Evolutionary conservation across 2,329 filamentous ascomycete species (phyloP).

Genomic region (Sclerotiophoma versabilis): DNA sequence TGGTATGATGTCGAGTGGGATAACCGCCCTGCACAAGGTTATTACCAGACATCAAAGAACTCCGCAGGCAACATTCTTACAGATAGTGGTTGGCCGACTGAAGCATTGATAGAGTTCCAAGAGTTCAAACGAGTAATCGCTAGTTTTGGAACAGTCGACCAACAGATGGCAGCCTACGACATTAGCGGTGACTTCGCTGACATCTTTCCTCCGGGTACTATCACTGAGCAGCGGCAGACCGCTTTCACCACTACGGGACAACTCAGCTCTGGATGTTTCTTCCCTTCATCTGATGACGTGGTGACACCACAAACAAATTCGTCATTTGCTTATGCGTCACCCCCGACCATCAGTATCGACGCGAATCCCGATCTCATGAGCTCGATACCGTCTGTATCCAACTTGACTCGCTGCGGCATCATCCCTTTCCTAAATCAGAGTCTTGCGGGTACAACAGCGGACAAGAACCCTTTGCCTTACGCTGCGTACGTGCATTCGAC

Average conservation of each 20-base stretch:
- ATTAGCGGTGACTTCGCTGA: constrained; percentile 57
- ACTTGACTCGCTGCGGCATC: constrained; percentile 65
- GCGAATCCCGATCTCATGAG: constrained; percentile 32
- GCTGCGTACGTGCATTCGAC: constrained; percentile 58
- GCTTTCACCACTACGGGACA: constrained; percentile 49
- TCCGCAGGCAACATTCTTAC: constrained; percentile 54
- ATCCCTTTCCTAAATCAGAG: constrained; percentile 66
- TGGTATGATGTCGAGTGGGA: constrained; percentile 59
- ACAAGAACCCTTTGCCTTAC: constrained; percentile 57
- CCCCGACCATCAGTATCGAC: constrained; percentile 25
- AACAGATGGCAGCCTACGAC: constrained; percentile 65
- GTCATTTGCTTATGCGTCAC: constrained; percentile 43
- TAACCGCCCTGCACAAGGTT: constrained; percentile 59
- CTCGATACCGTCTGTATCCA: constrained; percentile 41
- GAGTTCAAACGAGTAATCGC: constrained; percentile 62
- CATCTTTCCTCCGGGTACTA: constrained; percentile 62
- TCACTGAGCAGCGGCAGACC: constrained; percentile 37
- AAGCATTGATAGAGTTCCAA: constrained; percentile 63
- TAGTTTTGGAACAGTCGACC: constrained; percentile 63
- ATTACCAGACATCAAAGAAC: constrained; percentile 56
- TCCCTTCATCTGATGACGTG: constrained; percentile 50
- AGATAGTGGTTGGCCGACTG: constrained; percentile 69
- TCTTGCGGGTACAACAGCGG: constrained; percentile 60
- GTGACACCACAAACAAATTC: constrained; percentile 60
- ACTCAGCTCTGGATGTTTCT: constrained; percentile 63